Base-by-base conservation (phyloP, 257 asterid species). In the Solanum gandarillasii region DNA sequence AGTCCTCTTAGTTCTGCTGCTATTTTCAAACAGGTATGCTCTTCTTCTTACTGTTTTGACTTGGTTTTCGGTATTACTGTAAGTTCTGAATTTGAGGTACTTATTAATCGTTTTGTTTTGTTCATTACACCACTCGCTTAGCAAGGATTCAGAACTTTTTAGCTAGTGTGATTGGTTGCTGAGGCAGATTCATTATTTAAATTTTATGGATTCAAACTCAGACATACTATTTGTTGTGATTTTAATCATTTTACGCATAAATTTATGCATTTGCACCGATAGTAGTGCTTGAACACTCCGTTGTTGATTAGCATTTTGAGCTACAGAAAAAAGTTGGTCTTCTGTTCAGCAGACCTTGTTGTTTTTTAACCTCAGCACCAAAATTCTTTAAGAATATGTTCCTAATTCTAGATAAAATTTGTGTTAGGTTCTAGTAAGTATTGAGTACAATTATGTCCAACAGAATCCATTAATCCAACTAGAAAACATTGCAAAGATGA, bases 1-100 rank as follows among this genome's bases (percentile, higher is more conserved):
- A 95, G 99, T 88, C 98, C 99, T 89, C 98, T 97, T 48, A 97
- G 99, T 86, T 97, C 99, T 29, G 96, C 94, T 87, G 98, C 99
- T 86, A 97, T 97, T 71, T 97, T 97, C 90, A 95, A 93, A 88
- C 98, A 97, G 95, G 99, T 95, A 70, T 55, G 83, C 41, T 78
- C 52, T 74, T 86, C 34, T 5, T 67, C 31, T 70, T 65, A 31
- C 41, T 65, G 39, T 38, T 71, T 71, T 31, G 78, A 32, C 41
- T 71, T 60, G 23, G 60, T 48, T 0, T 48, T 16, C 1, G 60
- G 60, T 48, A 48, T 48, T 48, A 48, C 60, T 48, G 55, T 35
- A n/a, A 39, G 23, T 39, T 78, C 6, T 39, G 62, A 39, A 78
- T 39, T 25, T 39, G 84, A 76, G 60, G 5, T 76, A 11, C 12